Percentiles rank a stretch among this genome's conserved stretches.
Evolutionary conservation across 371 early-diverging fungal genomes (phyloP).

Genomic region (Mortierella sp.): DNA sequence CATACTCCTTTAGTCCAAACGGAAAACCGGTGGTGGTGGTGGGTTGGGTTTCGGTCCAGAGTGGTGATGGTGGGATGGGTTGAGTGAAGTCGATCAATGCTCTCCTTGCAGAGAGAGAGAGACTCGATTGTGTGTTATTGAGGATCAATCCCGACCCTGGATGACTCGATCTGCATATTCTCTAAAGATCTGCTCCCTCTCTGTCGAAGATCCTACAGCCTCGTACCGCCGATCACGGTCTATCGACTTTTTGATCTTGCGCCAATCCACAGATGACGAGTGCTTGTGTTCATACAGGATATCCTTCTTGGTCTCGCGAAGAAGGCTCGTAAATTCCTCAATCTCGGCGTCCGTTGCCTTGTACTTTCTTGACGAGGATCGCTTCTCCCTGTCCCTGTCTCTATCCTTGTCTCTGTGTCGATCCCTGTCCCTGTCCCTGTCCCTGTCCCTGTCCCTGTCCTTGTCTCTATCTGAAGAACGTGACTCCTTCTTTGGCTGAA

Average conservation of each 20-base stretch:
- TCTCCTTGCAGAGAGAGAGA: no score
- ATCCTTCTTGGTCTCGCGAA: constrained; percentile 48
- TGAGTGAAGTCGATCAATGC: no score
- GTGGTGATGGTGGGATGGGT: no score
- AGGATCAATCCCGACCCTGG: constrained; percentile 26
- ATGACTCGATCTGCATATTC: constrained; percentile 49
- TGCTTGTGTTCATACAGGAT: constrained; percentile 48
- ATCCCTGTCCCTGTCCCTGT: no score
- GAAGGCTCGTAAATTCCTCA: constrained; percentile 45
- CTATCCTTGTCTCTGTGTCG: no score
- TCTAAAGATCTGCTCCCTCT: constrained; percentile 44
- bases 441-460: constrained; percentile 1
- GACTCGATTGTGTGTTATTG: neutral
- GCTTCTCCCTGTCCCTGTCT: constrained; percentile 6
- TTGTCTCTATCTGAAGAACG: constrained; percentile 12
- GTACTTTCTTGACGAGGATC: constrained; percentile 35
- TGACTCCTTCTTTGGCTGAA: constrained; percentile 16
- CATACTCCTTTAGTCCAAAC: no score
- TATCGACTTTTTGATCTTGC: constrained; percentile 45
- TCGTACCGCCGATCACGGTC: constrained; percentile 51
- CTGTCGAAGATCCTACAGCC: constrained; percentile 51
- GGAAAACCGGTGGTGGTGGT: no score
- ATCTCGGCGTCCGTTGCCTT: constrained; percentile 45
- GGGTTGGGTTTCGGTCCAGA: no score
- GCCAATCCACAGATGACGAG: constrained; percentile 47